Evolutionary conservation across 371 early-diverging fungal genomes (phyloP).

Genomic region (Chytridiales sp.): DNA sequence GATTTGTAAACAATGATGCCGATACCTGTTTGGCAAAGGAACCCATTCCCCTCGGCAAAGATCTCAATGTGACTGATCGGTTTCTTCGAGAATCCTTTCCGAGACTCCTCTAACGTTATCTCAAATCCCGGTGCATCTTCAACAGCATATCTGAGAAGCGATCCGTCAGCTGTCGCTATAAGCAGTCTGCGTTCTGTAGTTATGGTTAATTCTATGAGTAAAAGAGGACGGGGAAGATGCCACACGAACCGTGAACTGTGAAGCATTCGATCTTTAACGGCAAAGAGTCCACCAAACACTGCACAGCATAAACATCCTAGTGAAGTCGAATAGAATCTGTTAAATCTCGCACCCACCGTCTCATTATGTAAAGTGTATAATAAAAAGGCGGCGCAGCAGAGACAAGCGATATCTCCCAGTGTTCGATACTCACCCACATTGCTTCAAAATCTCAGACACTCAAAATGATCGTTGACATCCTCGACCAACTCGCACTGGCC

Average conservation of each 20-base stretch:
- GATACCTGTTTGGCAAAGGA: conserved; percentile 28
- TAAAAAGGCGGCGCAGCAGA: too few species aligned
- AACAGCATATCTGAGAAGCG: conserved; percentile 42
- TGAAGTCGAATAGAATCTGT: background rate
- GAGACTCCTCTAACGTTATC: conserved; percentile 36
- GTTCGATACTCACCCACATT: too few species aligned
- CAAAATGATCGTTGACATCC: too few species aligned
- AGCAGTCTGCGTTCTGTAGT: conserved; percentile 27
- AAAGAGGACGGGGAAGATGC: background rate
- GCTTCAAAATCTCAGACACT: too few species aligned
- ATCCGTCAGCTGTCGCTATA: conserved; percentile 41
- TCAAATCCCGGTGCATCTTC: conserved; percentile 41
- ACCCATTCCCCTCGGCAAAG: conserved; percentile 7
- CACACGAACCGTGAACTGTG: conserved; percentile 26
- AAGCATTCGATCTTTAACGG: conserved; percentile 36
- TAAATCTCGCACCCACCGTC: too few species aligned
- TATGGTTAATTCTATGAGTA: background rate
- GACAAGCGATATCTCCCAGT: too few species aligned
- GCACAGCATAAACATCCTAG: conserved; percentile 37
- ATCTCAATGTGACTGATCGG: conserved; percentile 27
- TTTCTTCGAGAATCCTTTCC: conserved; percentile 27
- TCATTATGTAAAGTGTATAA: too few species aligned
- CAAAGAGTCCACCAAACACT: conserved; percentile 39
- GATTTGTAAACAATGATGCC: background rate
- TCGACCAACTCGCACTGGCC: too few species aligned